These are phyloP conservation scores for Pestalotiopsis sp. DNA, from an alignment of 2,329 filamentous ascomycete species.

Conservation along the genomic window DNA sequence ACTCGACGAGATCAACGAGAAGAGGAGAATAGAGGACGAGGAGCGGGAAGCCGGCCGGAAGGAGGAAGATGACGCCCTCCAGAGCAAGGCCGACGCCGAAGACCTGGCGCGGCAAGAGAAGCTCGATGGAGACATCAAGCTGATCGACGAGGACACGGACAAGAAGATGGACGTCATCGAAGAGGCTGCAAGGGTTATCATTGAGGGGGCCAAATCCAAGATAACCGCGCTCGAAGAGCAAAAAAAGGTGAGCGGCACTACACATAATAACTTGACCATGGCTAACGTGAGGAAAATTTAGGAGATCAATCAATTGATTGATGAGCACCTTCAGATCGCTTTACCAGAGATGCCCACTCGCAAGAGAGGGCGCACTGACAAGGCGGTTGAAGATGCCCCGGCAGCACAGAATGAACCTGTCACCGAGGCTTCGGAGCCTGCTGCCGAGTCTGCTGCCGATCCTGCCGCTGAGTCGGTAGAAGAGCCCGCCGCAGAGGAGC, in stretches of 20 bases:
- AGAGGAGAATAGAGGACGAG: slow-evolving; percentile 41
- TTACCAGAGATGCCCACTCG: slow-evolving; percentile 28
- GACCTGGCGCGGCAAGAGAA: slow-evolving; percentile 31
- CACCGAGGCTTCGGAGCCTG: neutral
- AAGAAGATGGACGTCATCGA: slow-evolving; percentile 34
- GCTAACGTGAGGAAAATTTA: slow-evolving; percentile 14
- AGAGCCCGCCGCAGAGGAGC: neutral
- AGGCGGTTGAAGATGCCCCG: neutral
- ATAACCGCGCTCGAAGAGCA: slow-evolving; percentile 34
- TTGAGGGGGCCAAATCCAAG: slow-evolving; percentile 32
- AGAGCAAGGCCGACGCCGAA: slow-evolving; percentile 25
- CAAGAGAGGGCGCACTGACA: slow-evolving; percentile 16
- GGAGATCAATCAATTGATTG: slow-evolving; percentile 44
- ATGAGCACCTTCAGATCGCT: slow-evolving; percentile 38
- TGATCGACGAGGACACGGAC: slow-evolving; percentile 37
- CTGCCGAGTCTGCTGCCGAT: neutral
- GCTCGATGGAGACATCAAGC: slow-evolving; percentile 28
- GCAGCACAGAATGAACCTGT: neutral
- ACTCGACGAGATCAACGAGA: slow-evolving; percentile 33
- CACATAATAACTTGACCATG: neutral
- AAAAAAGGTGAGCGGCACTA: slow-evolving; percentile 26
- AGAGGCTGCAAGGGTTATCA: slow-evolving; percentile 26
- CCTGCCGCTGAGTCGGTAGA: neutral
- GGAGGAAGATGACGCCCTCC: slow-evolving; percentile 37
- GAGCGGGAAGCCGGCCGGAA: slow-evolving; percentile 36